Evolutionary conservation across 2,329 filamentous ascomycete genomes (phyloP).

Genomic region (Curvularia eragrostidis): DNA sequence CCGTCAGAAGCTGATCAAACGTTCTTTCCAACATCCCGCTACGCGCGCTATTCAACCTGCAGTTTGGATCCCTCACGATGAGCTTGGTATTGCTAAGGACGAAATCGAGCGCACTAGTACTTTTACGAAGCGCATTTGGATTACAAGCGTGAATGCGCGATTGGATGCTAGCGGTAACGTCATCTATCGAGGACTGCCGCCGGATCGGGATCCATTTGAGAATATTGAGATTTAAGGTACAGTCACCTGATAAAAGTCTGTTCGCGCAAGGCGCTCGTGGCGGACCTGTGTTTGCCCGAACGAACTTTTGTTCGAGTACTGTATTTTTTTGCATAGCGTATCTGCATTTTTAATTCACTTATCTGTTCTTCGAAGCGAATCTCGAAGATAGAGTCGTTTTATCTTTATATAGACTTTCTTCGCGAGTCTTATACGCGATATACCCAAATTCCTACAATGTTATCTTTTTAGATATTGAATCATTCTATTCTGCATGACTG

Average conservation of each 20-base stretch:
- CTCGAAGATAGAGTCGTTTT: neutral
- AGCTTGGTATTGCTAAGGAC: conserved; percentile 88
- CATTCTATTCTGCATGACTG: neutral
- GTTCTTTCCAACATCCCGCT: conserved; percentile 90
- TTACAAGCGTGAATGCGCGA: conserved; percentile 90
- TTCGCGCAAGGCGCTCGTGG: too few relatives aligned
- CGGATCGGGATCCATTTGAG: conserved; percentile 66
- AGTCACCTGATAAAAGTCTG: too few relatives aligned
- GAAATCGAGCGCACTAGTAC: conserved; percentile 80
- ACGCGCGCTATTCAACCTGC: conserved; percentile 83
- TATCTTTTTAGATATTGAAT: neutral
- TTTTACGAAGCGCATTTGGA: conserved; percentile 81
- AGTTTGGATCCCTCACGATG: conserved; percentile 92
- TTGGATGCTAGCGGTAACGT: conserved; percentile 83
- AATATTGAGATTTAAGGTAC: conserved; percentile 45
- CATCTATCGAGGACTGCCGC: conserved; percentile 83
- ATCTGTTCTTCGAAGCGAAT: neutral
- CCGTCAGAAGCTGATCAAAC: conserved; percentile 80
- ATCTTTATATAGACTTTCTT: neutral
- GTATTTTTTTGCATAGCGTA: neutral
- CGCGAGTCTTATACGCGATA: neutral
- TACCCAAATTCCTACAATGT: neutral
- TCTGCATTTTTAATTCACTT: neutral
- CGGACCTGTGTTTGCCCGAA: too few relatives aligned
- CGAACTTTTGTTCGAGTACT: too few relatives aligned